phyloP scores from a whole-genome alignment of 441 rosid species.

The Iberis amara region DNA sequence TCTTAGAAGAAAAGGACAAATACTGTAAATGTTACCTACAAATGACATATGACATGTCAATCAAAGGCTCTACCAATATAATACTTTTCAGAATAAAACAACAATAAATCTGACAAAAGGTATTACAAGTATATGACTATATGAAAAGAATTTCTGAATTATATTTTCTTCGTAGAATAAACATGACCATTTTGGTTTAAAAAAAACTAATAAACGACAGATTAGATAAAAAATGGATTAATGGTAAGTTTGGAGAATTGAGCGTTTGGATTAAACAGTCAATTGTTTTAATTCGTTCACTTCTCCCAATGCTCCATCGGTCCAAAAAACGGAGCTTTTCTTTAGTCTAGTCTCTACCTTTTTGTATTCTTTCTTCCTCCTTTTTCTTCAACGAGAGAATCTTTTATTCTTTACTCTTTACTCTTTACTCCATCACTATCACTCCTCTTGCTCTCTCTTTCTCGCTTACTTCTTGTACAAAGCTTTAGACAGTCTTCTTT shows the following conservation, averaged over 20 bases:
- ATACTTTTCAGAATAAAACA: conserved; percentile 22
- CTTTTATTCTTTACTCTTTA: conserved; percentile 31
- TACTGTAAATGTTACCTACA: conserved; percentile 21
- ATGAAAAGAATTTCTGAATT: conserved; percentile 2
- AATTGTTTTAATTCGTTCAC: conserved; percentile 27
- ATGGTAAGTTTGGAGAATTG: neutral
- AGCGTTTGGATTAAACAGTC: no score
- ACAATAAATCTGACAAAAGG: conserved; percentile 26
- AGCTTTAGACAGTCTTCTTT: conserved; percentile 16
- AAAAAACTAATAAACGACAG: neutral
- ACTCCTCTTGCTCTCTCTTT: conserved; percentile 26
- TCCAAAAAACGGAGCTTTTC: conserved; percentile 21
- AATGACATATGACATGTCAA: conserved; percentile 29
- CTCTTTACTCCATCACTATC: conserved; percentile 27
- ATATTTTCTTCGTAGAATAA: neutral
- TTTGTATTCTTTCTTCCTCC: conserved; percentile 23
- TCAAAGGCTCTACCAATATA: conserved; percentile 14
- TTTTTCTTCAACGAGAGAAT: conserved; percentile 28
- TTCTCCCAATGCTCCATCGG: conserved; percentile 30
- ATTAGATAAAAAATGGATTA: neutral
- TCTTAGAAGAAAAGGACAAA: conserved; percentile 22
- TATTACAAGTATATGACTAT: neutral
- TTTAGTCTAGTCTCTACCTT: conserved; percentile 20
- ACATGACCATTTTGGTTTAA: conserved; percentile 11
- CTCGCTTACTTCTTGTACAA: conserved; percentile 9